Conservation (phyloP, 2,329 filamentous ascomycete genomes). For the Paraconiothyrium sp. region DNA sequence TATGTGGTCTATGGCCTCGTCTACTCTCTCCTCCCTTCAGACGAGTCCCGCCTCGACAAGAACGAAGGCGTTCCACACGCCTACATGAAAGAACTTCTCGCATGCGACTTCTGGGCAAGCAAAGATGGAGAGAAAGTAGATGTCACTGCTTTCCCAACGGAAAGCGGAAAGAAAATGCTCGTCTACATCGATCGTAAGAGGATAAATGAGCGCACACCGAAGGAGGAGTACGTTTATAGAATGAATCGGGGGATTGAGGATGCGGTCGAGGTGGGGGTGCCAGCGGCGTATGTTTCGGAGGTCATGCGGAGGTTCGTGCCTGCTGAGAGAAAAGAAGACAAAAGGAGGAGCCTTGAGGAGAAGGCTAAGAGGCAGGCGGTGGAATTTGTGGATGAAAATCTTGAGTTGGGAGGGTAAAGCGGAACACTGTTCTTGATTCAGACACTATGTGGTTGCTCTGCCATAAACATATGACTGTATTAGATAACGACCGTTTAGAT, state of each 20-base stretch:
- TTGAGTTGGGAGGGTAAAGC: constrained; percentile 17
- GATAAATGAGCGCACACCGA: constrained; percentile 53
- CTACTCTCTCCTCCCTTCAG: constrained; percentile 35
- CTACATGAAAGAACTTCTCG: constrained; percentile 65
- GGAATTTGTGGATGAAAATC: constrained; percentile 45
- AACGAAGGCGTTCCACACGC: constrained; percentile 71
- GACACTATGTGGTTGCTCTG: no score
- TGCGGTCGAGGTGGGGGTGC: constrained; percentile 64
- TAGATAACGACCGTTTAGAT: no score
- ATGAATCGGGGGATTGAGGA: constrained; percentile 73
- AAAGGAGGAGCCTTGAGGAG: constrained; percentile 32
- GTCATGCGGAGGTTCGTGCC: constrained; percentile 65
- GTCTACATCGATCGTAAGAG: constrained; percentile 67
- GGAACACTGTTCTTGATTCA: no score
- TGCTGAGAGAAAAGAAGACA: constrained; percentile 27
- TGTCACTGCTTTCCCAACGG: constrained; percentile 27
- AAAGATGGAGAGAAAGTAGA: constrained; percentile 28
- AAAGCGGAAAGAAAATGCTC: constrained; percentile 54
- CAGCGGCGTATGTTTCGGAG: constrained; percentile 62
- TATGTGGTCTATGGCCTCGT: constrained; percentile 48
- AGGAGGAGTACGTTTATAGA: constrained; percentile 67
- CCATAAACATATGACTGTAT: no score
- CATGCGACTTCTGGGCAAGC: constrained; percentile 55
- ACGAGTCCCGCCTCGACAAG: constrained; percentile 43
- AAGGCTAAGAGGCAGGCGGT: constrained; percentile 51